Base-by-base conservation (phyloP, 225 moss, liverwort and hornwort species). In the Neckera pumila region DNA sequence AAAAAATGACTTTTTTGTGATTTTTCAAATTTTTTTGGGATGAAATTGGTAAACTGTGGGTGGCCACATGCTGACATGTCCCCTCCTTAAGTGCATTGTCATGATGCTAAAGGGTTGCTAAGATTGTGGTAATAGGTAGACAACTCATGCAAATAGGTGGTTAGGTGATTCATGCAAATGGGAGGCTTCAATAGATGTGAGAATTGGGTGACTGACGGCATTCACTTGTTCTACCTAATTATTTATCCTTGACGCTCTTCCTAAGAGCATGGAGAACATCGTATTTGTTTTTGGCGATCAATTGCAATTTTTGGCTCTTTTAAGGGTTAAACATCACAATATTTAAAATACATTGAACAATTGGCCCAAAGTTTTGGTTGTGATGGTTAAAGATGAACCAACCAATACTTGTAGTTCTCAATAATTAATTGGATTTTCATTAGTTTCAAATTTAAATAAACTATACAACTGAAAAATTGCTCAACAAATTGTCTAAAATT, bases 181-280 rank as follows among this genome's bases (percentile, higher is more conserved):
- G n/a, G n/a, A n/a, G n/a, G n/a, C n/a, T n/a, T 2, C 0, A n/a
- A 0, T 25, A 45, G 11, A 11, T 47, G 30, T 73, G 0, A 0
- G 1, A 73, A 45, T 73, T 30, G 17, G 17, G 1, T 45, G 28
- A 17, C 0, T 45, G 1, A 73, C 0, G 0, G 1, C 17, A 73
- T 45, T 17, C 3, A 10, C 0, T 38, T 38, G 23, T 40, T 69
- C 11, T 22, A 69, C n/a, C n/a, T n/a, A n/a, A 28, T 45, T 5
- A 0, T 73, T 16, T 17, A 34, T 75, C 2, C 20, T 20, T 1
- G 33, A 74, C 33, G 12, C 20, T 51, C 13, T 4, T 0, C 2
- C 9, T 16, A 42, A 43, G 10, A 72, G 2, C 5, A 0, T 28
- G 0, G 3, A 1, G 2, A 73, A 11, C 0, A 20, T 0, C 0